Base-by-base conservation (phyloP, 306 rosid species). In the Coriaria nepalensis region DNA sequence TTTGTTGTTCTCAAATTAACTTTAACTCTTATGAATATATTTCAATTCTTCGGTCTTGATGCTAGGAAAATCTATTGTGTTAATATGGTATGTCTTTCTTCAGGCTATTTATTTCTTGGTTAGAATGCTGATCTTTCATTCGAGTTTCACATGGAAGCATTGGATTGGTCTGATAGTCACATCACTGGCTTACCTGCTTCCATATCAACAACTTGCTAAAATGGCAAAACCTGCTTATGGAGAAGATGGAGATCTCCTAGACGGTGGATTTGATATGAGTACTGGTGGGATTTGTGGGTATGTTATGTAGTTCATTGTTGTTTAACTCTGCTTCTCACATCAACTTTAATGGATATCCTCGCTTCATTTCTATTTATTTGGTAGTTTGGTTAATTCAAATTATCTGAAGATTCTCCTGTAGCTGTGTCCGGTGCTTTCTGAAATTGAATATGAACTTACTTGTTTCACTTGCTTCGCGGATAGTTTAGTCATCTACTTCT, bases 81-180 rank as follows among this genome's bases (percentile, higher is more conserved):
- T 10, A 4, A 4, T n/a, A n/a, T n/a, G 49, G 12, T 45, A 7
- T 14, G 5, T 10, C 14, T 45, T 11, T 45, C 7, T 45, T 9
- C 14, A 58, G 63, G 55, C 13, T 45, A 15, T 34, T 13, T 57
- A 44, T 35, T 56, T 71, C n/a, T 45, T 65, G 35, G n/a, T 64
- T 47, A 73, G 77, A 65, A 61, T 77, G 77, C 40, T 77, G 63
- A 43, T 65, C 52, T 68, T 73, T 64, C 74, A 81, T 71, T 81
- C 92, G 9, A 68, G 73, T 14, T 74, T 77, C 75, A 77, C 77
- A 7, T 81, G 85, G 85, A 77, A 77, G 72, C 85, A 81, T 58
- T 81, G 82, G 85, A 55, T 81, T 68, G 92, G 92, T 52, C 45
- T 81, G 60, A 35, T 56, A 61, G 47, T 81, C 63, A 81, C 85